Conservation (phyloP, 257 asterid genomes). For the Misopates orontium region DNA sequence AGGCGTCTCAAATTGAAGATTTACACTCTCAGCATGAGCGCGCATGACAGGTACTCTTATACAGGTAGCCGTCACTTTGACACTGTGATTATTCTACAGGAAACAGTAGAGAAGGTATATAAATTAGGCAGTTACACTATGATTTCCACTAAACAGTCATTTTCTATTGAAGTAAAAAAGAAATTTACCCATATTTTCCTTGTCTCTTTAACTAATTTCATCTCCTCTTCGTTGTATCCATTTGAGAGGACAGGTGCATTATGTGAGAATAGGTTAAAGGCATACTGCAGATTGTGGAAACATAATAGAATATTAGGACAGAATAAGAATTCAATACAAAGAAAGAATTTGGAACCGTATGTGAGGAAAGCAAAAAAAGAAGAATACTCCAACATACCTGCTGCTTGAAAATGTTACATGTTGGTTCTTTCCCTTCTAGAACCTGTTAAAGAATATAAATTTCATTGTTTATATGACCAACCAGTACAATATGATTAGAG, state of each 20-base stretch:
- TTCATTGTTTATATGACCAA: neutral
- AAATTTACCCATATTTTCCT: slow-evolving; percentile 87
- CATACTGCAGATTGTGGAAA: slow-evolving; percentile 62
- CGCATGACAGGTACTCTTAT: slow-evolving; percentile 98
- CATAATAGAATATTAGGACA: slow-evolving; percentile 12
- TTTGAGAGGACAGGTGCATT: slow-evolving; percentile 86
- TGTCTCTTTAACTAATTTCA: slow-evolving; percentile 95
- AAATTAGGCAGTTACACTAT: slow-evolving; percentile 6
- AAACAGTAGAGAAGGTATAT: slow-evolving; percentile 18
- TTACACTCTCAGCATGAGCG: slow-evolving; percentile 97
- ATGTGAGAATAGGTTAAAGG: slow-evolving; percentile 95
- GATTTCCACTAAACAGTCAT: neutral
- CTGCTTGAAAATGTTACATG: slow-evolving; percentile 76
- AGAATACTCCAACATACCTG: slow-evolving; percentile 52
- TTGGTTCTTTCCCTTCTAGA: slow-evolving; percentile 77
- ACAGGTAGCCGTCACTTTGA: slow-evolving; percentile 94
- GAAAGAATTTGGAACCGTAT: slow-evolving; percentile 3
- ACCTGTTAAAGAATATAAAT: slow-evolving; percentile 44
- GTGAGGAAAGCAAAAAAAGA: neutral
- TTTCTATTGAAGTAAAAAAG: neutral
- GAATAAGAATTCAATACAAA: slow-evolving; percentile 1
- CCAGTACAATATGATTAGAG: slow-evolving; percentile 7
- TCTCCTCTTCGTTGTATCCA: slow-evolving; percentile 98
- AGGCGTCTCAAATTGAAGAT: slow-evolving; percentile 90
- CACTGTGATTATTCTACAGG: slow-evolving; percentile 59